Evolutionary conservation across 2,329 filamentous ascomycete species (phyloP).

Genomic region (Fusarium multiceps): DNA sequence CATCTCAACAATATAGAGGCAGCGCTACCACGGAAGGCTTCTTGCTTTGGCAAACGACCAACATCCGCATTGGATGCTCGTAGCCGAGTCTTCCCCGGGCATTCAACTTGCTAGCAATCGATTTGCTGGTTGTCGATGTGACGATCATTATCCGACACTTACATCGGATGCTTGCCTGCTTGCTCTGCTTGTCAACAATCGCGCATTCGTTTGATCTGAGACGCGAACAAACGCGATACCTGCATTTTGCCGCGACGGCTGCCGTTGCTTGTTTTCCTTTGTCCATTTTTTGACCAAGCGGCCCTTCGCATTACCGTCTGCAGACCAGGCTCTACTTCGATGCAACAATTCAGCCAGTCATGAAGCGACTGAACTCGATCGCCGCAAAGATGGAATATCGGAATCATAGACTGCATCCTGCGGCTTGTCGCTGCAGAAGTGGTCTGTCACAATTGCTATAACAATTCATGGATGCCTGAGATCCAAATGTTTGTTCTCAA

Average conservation of each 20-base stretch:
- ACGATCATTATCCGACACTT: neutral
- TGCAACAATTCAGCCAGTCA: constrained; percentile 7
- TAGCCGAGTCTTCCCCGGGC: neutral
- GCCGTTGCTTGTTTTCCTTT: neutral
- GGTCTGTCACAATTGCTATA: neutral
- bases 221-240: neutral
- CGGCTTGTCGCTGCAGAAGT: neutral
- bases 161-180: neutral
- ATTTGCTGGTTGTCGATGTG: neutral
- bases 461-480: neutral
- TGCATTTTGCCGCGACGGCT: neutral
- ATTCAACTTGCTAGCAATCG: neutral
- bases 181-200: neutral
- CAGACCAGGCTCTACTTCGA: neutral
- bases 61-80: neutral
- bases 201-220: neutral
- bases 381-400: neutral
- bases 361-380: neutral
- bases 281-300: constrained; percentile 7
- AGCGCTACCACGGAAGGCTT: neutral
- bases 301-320: neutral
- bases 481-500: neutral
- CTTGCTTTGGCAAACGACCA: neutral
- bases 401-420: neutral
- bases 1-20: neutral